Conservation (phyloP, 148 eudicot species). For the Diospyros kaki region DNA sequence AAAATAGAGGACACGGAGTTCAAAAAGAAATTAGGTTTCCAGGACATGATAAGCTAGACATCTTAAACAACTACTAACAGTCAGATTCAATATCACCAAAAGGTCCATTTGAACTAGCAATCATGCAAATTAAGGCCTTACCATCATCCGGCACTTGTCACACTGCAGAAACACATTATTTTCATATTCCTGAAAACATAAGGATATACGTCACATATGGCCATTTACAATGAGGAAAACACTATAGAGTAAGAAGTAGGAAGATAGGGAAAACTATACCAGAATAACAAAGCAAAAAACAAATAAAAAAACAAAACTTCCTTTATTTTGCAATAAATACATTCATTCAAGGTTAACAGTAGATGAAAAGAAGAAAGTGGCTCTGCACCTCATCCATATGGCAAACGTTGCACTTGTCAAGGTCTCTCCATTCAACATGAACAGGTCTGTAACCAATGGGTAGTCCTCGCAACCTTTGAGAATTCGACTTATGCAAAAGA, state of each 20-base stretch:
- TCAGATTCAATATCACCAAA: neutral
- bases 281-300: constrained; percentile 1
- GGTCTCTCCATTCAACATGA: constrained; percentile 84
- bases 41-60: too few species aligned
- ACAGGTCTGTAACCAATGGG: constrained; percentile 67
- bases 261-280: neutral
- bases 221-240: neutral
- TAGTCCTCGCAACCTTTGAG: constrained; percentile 33
- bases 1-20: too few species aligned
- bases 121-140: constrained; percentile 24
- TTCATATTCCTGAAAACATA: constrained; percentile 72
- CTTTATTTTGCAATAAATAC: neutral
- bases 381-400: constrained; percentile 93
- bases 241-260: neutral
- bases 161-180: constrained; percentile 95
- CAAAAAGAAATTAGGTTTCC: too few species aligned
- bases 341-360: neutral
- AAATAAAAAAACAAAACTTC: neutral
- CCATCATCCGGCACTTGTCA: constrained; percentile 99
- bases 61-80: too few species aligned
- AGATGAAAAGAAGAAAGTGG: neutral
- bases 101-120: neutral
- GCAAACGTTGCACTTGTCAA: constrained; percentile 93
- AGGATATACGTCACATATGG: constrained; percentile 18
- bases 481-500: constrained; percentile 24